phyloP scores from a whole-genome alignment of 2,329 filamentous ascomycete species.

The Ilyonectria destructans region DNA sequence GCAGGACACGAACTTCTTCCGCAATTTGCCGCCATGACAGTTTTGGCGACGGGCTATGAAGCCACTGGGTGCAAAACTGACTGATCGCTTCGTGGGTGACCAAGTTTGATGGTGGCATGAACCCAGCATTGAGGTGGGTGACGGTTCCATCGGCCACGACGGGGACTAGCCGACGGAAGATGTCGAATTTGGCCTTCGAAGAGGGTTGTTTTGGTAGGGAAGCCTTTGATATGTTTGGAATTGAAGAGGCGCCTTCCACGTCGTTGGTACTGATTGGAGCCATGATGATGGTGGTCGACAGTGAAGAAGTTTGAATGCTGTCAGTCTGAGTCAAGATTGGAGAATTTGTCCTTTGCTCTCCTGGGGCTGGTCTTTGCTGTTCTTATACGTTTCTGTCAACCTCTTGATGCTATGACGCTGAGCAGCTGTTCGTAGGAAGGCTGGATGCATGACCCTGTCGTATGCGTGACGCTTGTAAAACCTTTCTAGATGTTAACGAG shows the following conservation, averaged over 20 bases:
- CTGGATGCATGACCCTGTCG: not conserved
- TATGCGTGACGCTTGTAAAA: not conserved
- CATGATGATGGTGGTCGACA: not conserved
- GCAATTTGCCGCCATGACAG: constrained; percentile 40
- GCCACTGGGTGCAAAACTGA: constrained; percentile 46
- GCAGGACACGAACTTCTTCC: constrained; percentile 41
- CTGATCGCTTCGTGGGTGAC: constrained; percentile 51
- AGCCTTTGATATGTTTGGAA: not conserved
- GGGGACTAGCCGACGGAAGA: constrained; percentile 20
- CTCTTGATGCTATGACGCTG: not conserved
- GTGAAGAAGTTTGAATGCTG: not conserved
- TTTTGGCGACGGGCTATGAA: constrained; percentile 46
- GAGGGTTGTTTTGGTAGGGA: not conserved
- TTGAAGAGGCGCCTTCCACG: not conserved
- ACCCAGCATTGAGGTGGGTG: constrained; percentile 51
- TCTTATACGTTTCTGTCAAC: not conserved
- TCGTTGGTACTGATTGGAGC: not conserved
- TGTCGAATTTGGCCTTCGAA: not conserved
- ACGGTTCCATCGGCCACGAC: constrained; percentile 16
- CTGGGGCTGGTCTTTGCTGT: not conserved
- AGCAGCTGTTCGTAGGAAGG: too few relatives aligned
- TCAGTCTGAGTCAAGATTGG: not conserved
- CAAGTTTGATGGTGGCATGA: constrained; percentile 52
- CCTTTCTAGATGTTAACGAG: not conserved
- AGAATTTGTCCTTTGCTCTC: not conserved